A percentile compares a stretch with the other conserved stretches of the same genome.
Conservation (phyloP, 305 asterid genomes). For the Lippia alba region DNA sequence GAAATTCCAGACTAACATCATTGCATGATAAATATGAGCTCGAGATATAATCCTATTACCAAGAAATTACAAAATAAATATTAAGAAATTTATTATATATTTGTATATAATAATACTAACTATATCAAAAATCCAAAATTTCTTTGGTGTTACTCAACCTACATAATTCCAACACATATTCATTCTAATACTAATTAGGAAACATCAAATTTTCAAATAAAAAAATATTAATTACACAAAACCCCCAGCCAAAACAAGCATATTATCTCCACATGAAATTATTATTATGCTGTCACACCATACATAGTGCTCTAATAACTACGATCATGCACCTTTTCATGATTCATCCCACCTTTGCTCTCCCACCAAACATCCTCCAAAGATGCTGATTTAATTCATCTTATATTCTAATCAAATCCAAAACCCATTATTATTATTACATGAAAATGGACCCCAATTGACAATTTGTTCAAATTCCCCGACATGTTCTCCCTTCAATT, state of each 20-base stretch:
- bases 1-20: too few relatives aligned
- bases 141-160: too few relatives aligned
- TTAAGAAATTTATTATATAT: too few relatives aligned
- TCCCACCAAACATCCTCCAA: conserved; percentile 33
- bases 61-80: too few relatives aligned
- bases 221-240: background rate
- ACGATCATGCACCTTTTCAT: conserved; percentile 1
- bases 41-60: too few relatives aligned
- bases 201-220: too few relatives aligned
- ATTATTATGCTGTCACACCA: conserved; percentile 25
- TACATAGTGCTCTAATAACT: conserved; percentile 23
- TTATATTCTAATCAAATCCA: conserved; percentile 5
- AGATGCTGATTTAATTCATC: conserved; percentile 14
- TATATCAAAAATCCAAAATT: too few relatives aligned
- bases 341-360: conserved; percentile 40
- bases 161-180: too few relatives aligned
- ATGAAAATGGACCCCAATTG: conserved; percentile 28
- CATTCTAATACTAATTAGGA: too few relatives aligned
- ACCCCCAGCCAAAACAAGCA: background rate
- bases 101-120: too few relatives aligned
- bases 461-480: conserved; percentile 23
- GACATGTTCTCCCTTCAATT: conserved; percentile 21
- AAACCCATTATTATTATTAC: conserved; percentile 4
- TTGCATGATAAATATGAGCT: too few relatives aligned
- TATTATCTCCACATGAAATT: background rate